Conservation (phyloP, 1,284 basidiomycete genomes). For the Hypsizygus ulmarius region DNA sequence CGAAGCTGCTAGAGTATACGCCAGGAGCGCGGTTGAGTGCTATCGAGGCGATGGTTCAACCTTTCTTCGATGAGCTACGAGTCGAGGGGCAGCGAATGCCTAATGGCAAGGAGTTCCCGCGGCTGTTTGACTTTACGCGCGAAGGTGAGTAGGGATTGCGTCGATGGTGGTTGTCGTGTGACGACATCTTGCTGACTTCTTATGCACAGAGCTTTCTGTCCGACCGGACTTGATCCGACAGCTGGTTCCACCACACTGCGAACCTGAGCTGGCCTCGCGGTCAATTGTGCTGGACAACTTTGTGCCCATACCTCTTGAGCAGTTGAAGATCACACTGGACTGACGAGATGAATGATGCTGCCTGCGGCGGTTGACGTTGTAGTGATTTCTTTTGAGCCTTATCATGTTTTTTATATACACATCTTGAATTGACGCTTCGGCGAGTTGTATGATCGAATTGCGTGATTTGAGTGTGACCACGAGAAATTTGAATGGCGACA, state of each 20-base stretch:
- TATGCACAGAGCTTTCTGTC: conserved; percentile 82
- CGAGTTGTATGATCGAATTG: conserved; percentile 18
- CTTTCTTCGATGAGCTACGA: conserved; percentile 97
- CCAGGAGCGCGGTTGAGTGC: conserved; percentile 90
- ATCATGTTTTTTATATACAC: conserved; percentile 28
- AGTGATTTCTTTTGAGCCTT: conserved; percentile 19
- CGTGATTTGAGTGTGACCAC: conserved; percentile 17
- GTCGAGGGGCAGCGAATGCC: conserved; percentile 91
- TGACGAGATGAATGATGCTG: conserved; percentile 38
- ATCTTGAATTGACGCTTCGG: conserved; percentile 30
- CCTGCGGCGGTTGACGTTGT: conserved; percentile 18
- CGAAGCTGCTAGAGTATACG: conserved; percentile 95
- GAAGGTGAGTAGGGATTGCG: conserved; percentile 66
- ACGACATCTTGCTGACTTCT: conserved; percentile 1
- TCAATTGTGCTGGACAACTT: conserved; percentile 90
- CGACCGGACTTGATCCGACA: conserved; percentile 91
- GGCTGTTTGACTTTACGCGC: conserved; percentile 93
- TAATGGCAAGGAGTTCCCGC: conserved; percentile 94
- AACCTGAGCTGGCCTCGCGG: conserved; percentile 83
- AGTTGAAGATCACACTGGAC: conserved; percentile 88
- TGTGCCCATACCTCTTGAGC: conserved; percentile 91
- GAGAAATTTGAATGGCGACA: conserved; percentile 37
- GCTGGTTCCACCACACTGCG: conserved; percentile 88
- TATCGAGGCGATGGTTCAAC: conserved; percentile 91
- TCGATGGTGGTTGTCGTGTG: not conserved